Evolutionary conservation across 2,329 filamentous ascomycete genomes (phyloP).

Genomic region (Paramyrothecium sp.): DNA sequence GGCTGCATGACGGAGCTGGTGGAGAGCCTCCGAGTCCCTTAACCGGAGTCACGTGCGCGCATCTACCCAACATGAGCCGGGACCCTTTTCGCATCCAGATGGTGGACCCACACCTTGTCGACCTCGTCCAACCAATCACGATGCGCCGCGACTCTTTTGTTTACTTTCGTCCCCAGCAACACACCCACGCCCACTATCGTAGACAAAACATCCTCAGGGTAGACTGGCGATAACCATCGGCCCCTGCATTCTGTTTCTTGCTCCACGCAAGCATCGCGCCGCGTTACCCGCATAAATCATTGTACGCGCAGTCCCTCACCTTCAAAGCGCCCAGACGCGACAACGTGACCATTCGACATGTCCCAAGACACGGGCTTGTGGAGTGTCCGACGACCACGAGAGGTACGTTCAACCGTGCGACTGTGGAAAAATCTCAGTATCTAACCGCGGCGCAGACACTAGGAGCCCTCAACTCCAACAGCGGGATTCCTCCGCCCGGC

Average conservation of each 20-base stretch:
- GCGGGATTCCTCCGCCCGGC: conserved; percentile 82
- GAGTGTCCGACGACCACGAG: conserved; percentile 87
- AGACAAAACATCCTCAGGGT: neutral
- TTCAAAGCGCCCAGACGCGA: neutral
- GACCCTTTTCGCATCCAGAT: no score
- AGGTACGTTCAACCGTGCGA: conserved; percentile 55
- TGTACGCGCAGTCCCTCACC: conserved; percentile 12
- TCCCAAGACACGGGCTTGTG: conserved; percentile 86
- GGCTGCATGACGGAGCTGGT: conserved; percentile 18
- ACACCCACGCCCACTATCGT: conserved; percentile 10
- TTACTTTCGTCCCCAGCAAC: conserved; percentile 43
- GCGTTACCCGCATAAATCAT: conserved; percentile 2
- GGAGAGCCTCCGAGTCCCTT: conserved; percentile 3
- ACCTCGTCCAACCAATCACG: conserved; percentile 22
- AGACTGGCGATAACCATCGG: neutral
- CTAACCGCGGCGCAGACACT: conserved; percentile 65
- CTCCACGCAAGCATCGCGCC: neutral
- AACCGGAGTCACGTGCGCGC: conserved; percentile 20
- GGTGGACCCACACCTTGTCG: neutral
- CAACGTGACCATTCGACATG: conserved; percentile 49
- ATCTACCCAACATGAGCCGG: neutral
- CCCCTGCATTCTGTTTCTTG: neutral
- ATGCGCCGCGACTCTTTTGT: conserved; percentile 26
- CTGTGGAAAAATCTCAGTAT: neutral
- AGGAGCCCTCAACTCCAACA: conserved; percentile 78